Conservation (phyloP, 345 rosid genomes). For the Iberis pinnata region DNA sequence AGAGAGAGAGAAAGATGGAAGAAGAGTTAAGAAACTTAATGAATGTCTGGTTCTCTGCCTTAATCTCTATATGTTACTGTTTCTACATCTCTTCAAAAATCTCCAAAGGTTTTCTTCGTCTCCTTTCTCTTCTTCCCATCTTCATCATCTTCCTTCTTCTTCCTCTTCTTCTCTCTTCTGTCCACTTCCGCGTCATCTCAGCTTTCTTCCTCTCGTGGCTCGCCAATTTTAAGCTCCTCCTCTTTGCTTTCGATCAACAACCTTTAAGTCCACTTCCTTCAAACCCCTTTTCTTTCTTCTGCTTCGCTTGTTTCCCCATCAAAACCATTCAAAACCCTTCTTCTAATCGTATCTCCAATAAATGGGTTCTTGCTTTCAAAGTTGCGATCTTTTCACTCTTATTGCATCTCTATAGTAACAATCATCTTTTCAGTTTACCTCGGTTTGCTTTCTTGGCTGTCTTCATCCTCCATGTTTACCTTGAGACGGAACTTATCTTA, state of each 20-base stretch:
- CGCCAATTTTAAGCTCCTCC: slow-evolving; percentile 50
- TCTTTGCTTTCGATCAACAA: slow-evolving; percentile 38
- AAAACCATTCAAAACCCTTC: slow-evolving; percentile 33
- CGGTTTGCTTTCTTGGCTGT: slow-evolving; percentile 1
- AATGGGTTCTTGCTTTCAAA: slow-evolving; percentile 31
- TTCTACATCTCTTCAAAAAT: no score
- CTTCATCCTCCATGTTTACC: slow-evolving; percentile 32
- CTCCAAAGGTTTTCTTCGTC: no score
- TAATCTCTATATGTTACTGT: no score
- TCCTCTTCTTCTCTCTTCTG: slow-evolving; percentile 40
- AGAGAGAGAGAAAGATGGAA: no score
- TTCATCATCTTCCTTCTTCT: slow-evolving; percentile 38
- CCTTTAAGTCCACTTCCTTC: slow-evolving; percentile 29
- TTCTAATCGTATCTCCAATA: slow-evolving; percentile 3
- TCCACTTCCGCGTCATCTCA: slow-evolving; percentile 32
- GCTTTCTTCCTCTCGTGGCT: slow-evolving; percentile 55
- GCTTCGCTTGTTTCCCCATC: slow-evolving; percentile 36
- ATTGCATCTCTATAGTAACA: slow-evolving; percentile 5
- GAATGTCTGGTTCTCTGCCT: no score
- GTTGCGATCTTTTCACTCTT: slow-evolving; percentile 22
- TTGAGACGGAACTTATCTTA: slow-evolving; percentile 40
- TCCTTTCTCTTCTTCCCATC: slow-evolving; percentile 47
- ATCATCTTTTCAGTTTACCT: neutral
- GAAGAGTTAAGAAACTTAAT: no score
- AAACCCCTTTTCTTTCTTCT: slow-evolving; percentile 27